These are phyloP conservation scores for Zymoseptoria brevis DNA, from an alignment of 2,329 filamentous ascomycete genomes.

Conservation along the genomic window DNA sequence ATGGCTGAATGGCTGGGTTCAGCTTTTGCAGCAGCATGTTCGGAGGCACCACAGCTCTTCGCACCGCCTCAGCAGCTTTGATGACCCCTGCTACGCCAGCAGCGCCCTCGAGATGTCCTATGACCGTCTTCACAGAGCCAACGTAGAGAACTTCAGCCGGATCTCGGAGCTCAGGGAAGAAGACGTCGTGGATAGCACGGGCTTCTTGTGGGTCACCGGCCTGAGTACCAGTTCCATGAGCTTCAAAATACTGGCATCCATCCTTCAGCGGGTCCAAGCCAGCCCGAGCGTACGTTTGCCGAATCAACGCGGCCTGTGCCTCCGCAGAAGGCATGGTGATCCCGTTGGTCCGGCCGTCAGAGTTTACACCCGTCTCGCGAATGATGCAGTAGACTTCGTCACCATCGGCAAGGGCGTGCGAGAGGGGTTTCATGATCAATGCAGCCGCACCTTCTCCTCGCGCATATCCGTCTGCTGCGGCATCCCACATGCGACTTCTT, in stretches of 20 bases:
- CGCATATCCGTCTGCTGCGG: slow-evolving; percentile 42
- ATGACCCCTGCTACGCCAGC: slow-evolving; percentile 20
- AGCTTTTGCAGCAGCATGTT: slow-evolving; percentile 20
- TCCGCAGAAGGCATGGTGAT: slow-evolving; percentile 34
- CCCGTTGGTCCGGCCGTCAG: slow-evolving; percentile 32
- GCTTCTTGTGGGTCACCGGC: slow-evolving; percentile 24
- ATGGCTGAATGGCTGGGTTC: slow-evolving; percentile 24
- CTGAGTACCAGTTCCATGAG: slow-evolving; percentile 30
- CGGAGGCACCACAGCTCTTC: slow-evolving; percentile 20
- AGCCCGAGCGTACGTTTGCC: slow-evolving; percentile 30
- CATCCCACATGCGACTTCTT: slow-evolving; percentile 25
- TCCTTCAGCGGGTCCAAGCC: slow-evolving; percentile 10
- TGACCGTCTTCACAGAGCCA: slow-evolving; percentile 23
- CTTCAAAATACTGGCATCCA: slow-evolving; percentile 16
- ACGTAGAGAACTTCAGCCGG: slow-evolving; percentile 8
- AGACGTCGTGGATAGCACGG: slow-evolving; percentile 15
- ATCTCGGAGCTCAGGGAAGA: slow-evolving; percentile 2
- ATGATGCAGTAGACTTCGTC: slow-evolving; percentile 39
- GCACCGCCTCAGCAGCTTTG: slow-evolving; percentile 22
- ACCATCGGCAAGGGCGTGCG: slow-evolving; percentile 40
- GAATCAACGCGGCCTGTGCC: slow-evolving; percentile 33
- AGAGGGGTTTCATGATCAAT: slow-evolving; percentile 46
- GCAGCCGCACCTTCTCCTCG: slow-evolving; percentile 48
- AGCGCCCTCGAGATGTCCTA: slow-evolving; percentile 20
- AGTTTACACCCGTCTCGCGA: slow-evolving; percentile 30